phyloP scores from a whole-genome alignment of 2,329 filamentous ascomycete species.

The Alternaria sp. region DNA sequence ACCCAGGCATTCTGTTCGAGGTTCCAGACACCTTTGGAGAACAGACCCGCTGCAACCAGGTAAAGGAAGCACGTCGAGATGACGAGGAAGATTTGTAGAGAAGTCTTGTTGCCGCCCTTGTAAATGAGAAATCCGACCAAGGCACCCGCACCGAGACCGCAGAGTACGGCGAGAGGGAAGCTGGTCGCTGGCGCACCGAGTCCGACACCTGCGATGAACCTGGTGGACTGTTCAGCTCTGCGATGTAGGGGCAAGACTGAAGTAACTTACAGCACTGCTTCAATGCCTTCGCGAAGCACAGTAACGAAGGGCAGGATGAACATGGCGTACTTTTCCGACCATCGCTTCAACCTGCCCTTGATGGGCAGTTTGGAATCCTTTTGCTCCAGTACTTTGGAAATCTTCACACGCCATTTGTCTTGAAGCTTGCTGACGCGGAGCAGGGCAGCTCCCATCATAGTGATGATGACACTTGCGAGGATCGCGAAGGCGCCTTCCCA shows the following conservation, averaged over 20 bases:
- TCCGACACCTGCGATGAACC: constrained; percentile 82
- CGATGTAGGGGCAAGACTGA: not conserved
- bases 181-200: constrained; percentile 76
- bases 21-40: constrained; percentile 77
- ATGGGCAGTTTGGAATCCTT: constrained; percentile 52
- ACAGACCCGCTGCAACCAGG: constrained; percentile 81
- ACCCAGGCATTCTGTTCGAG: constrained; percentile 75
- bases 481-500: constrained; percentile 83
- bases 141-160: constrained; percentile 71
- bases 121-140: constrained; percentile 78
- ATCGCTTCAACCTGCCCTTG: constrained; percentile 63
- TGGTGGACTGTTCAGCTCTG: not conserved
- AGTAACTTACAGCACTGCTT: constrained; percentile 70
- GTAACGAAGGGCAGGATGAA: constrained; percentile 87
- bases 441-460: constrained; percentile 78
- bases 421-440: constrained; percentile 83
- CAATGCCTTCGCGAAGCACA: constrained; percentile 83
- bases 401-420: constrained; percentile 86
- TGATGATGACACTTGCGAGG: constrained; percentile 79
- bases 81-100: constrained; percentile 79
- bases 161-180: constrained; percentile 77
- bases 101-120: constrained; percentile 70
- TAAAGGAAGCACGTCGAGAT: constrained; percentile 83
- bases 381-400: constrained; percentile 71
- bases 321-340: constrained; percentile 81